Conservation (phyloP, 2,329 filamentous ascomycete genomes). For the Neophaeococcomyces mojaviensis region DNA sequence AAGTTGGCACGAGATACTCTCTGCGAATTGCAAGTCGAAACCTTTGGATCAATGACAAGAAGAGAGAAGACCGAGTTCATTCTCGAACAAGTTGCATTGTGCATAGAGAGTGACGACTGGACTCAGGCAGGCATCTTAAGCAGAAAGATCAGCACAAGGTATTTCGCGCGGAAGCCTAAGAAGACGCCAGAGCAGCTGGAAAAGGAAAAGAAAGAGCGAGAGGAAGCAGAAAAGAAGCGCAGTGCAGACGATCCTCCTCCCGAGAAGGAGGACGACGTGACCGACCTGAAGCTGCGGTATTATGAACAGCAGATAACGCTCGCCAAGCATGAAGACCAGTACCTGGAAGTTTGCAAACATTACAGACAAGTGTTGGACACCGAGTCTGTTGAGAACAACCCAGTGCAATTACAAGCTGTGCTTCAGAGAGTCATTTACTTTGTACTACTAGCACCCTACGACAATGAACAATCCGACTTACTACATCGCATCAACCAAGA, state of each 20-base stretch:
- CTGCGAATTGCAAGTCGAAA: slow-evolving; percentile 97
- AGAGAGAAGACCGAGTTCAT: slow-evolving; percentile 99
- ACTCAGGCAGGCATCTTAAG: slow-evolving; percentile 88
- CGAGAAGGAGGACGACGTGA: slow-evolving; percentile 73
- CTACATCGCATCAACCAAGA: slow-evolving; percentile 88
- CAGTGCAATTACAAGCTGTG: slow-evolving; percentile 74
- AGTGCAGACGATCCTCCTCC: slow-evolving; percentile 70
- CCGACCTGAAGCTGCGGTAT: slow-evolving; percentile 88
- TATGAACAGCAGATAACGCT: slow-evolving; percentile 96
- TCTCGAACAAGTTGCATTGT: slow-evolving; percentile 84
- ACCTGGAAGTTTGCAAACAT: slow-evolving; percentile 95
- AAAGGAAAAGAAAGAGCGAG: slow-evolving; percentile 80
- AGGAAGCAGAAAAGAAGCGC: slow-evolving; percentile 72
- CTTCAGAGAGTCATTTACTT: slow-evolving; percentile 96
- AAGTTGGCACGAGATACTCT: slow-evolving; percentile 85
- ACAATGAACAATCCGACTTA: slow-evolving; percentile 97
- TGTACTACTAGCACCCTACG: slow-evolving; percentile 88
- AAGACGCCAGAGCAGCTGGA: slow-evolving; percentile 82
- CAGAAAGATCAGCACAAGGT: slow-evolving; percentile 93
- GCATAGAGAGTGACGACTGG: slow-evolving; percentile 94
- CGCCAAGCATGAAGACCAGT: slow-evolving; percentile 95
- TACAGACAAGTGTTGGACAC: slow-evolving; percentile 96
- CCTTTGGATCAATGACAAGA: slow-evolving; percentile 94
- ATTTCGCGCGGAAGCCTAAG: slow-evolving; percentile 82
- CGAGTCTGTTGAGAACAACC: slow-evolving; percentile 85